Evolutionary conservation across 257 asterid genomes (phyloP), one percentile per base, ranked within the genome.

Genomic region (Solanum chilense): DNA sequence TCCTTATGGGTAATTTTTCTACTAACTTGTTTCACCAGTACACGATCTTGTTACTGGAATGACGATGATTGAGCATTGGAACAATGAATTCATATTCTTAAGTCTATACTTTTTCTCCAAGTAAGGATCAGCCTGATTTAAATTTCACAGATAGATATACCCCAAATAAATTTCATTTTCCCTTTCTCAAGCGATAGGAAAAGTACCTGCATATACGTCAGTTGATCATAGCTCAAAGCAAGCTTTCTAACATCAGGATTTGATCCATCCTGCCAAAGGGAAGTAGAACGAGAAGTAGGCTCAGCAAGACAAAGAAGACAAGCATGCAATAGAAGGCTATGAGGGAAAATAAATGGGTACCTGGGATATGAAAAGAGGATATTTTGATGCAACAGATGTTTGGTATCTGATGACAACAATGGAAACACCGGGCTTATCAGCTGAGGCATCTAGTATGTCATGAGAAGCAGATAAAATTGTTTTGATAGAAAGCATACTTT

Each of bases 341-440:
- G 85, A 29, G 45, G 45, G 69, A 71, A 75, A 16, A 76, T 14
- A 66, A 86, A 42, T 77, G 81, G 47, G 73, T 88, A 97, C 99
- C 96, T 97, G 99, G 64, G 99, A 97, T 89, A 97, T 83, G 90
- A 97, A 96, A 86, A 97, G 94, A 88, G 99, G 99, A 95, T 86
- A 97, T 91, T 90, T 96, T 87, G 96, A 91, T n/a, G 99, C 98
- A 87, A 95, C 90, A 37, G 97, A 86, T 85, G 88, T 89, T 78
- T 97, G 99, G 82, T 95, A 93, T 91, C 99, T 97, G 90, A 90
- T 87, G 87, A 58, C 88, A 75, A 92, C 44, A 73, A 86, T 49
- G 81, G 89, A 88, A 11, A 82, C 84, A 87, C 83, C 88, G 82
- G 12, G 81, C n/a, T 84, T 66, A 73, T 88, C 83, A 89, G 89